phyloP scores from a whole-genome alignment of 2,329 filamentous ascomycete species.

The Grosmannia clavigera region DNA sequence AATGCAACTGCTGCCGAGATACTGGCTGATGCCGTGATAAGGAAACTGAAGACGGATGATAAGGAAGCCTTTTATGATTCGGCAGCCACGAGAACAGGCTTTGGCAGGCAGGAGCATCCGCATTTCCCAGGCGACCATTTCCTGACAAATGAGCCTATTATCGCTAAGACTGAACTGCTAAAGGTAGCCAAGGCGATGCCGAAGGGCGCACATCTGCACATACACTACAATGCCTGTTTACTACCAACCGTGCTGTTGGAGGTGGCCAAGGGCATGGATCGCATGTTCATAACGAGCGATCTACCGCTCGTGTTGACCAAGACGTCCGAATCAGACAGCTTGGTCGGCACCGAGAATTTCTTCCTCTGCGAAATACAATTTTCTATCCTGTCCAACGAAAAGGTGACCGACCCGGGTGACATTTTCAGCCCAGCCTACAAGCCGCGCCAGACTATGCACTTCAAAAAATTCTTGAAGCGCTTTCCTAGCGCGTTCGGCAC shows the following conservation, averaged over 20 bases:
- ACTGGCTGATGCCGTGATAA: constrained; percentile 27
- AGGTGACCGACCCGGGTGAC: constrained; percentile 20
- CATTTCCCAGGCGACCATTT: constrained; percentile 44
- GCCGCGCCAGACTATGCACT: constrained; percentile 27
- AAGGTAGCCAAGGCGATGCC: constrained; percentile 46
- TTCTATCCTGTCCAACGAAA: constrained; percentile 30
- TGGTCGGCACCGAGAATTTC: constrained; percentile 26
- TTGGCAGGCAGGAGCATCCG: constrained; percentile 29
- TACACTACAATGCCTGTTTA: constrained; percentile 69
- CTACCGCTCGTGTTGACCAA: constrained; percentile 27
- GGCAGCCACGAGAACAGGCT: constrained; percentile 22
- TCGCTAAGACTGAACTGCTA: constrained; percentile 44
- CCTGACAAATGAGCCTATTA: constrained; percentile 39
- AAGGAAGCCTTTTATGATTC: constrained; percentile 22
- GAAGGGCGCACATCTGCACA: constrained; percentile 61
- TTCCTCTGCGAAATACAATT: constrained; percentile 50
- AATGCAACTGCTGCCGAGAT: constrained; percentile 23
- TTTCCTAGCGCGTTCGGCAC: constrained; percentile 18
- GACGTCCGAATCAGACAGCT: constrained; percentile 13
- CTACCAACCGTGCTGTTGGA: constrained; percentile 45
- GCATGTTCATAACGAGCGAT: constrained; percentile 59
- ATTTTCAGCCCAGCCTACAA: constrained; percentile 39
- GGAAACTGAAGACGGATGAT: constrained; percentile 24
- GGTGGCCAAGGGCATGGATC: constrained; percentile 39
- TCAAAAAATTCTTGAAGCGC: constrained; percentile 26